Evolutionary conservation across 2,329 filamentous ascomycete species (phyloP).

Genomic region (Pseudogymnoascus sp.): DNA sequence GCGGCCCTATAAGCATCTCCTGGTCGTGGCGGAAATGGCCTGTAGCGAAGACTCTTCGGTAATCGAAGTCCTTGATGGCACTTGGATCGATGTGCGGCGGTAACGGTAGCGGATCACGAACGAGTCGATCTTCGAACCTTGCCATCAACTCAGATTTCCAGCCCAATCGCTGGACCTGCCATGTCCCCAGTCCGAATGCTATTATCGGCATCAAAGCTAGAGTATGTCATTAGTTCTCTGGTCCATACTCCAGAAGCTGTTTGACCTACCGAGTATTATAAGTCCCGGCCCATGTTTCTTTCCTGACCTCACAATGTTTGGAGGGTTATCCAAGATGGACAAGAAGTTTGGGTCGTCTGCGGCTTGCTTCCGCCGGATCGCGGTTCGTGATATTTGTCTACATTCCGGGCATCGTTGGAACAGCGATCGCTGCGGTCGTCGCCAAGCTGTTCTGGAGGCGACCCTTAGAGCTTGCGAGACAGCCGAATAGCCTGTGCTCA

Average conservation of each 20-base stretch:
- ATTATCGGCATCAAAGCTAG: slow-evolving; percentile 71
- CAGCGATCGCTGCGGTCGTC: not conserved
- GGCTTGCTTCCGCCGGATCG: slow-evolving; percentile 34
- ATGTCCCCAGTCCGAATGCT: slow-evolving; percentile 82
- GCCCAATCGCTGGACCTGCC: slow-evolving; percentile 86
- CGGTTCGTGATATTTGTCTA: slow-evolving; percentile 22
- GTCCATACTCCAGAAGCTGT: not conserved
- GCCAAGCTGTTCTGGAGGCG: slow-evolving; percentile 2
- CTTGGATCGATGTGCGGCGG: slow-evolving; percentile 74
- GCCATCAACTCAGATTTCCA: slow-evolving; percentile 94
- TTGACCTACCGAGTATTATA: slow-evolving; percentile 58
- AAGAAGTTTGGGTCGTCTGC: slow-evolving; percentile 73
- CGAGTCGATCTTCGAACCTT: slow-evolving; percentile 82
- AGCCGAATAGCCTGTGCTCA: slow-evolving; percentile 3
- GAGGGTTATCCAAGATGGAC: slow-evolving; percentile 80
- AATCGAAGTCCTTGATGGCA: slow-evolving; percentile 86
- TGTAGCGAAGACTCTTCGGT: slow-evolving; percentile 69
- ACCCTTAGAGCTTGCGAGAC: slow-evolving; percentile 2
- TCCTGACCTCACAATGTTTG: slow-evolving; percentile 65
- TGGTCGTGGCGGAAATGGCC: slow-evolving; percentile 77
- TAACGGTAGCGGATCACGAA: slow-evolving; percentile 76
- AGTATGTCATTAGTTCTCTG: slow-evolving; percentile 1
- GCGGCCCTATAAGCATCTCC: slow-evolving; percentile 93
- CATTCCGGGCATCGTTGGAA: slow-evolving; percentile 16
- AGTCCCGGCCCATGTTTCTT: slow-evolving; percentile 70